These are phyloP conservation scores for Lactuca saligna DNA, from an alignment of 129 eudicot genomes.

Conservation along the genomic window DNA sequence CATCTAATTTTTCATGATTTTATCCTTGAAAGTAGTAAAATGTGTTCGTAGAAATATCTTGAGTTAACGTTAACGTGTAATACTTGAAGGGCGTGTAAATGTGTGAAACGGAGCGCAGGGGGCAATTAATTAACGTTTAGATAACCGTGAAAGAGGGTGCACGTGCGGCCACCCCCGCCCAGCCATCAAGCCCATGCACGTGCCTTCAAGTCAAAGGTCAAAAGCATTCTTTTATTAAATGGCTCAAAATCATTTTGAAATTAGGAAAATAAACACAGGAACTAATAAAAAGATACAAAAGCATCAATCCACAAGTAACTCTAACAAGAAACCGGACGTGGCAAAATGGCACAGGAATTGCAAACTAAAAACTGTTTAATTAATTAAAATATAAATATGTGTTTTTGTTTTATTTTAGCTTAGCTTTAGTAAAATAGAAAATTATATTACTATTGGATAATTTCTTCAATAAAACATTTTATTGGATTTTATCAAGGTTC, in stretches of 20 bases:
- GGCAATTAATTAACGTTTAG: slow-evolving; percentile 24
- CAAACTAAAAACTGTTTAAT: neutral
- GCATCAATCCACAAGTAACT: neutral
- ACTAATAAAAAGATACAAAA: neutral
- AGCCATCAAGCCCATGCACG: slow-evolving; percentile 24
- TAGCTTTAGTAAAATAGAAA: no score
- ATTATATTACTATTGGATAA: no score
- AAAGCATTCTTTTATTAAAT: slow-evolving; percentile 2
- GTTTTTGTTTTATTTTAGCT: no score
- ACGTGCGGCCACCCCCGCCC: slow-evolving; percentile 33
- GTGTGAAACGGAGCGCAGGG: slow-evolving; percentile 25
- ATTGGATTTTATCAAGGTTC: no score
- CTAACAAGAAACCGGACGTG: slow-evolving; percentile 7
- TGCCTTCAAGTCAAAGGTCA: slow-evolving; percentile 34
- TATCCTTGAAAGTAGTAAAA: neutral
- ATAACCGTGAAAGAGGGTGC: slow-evolving; percentile 26
- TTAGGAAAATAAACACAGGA: neutral
- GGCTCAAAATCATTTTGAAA: neutral
- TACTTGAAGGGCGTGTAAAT: neutral
- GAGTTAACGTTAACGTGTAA: neutral
- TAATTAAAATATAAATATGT: no score
- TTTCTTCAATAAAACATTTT: no score
- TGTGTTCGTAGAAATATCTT: neutral
- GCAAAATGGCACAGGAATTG: neutral
- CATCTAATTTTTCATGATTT: neutral